A percentile compares a stretch with the other conserved stretches of the same genome.
Evolutionary conservation across 163 green algal species (phyloP).

Genomic region (Chlamydomonas reinhardtii): DNA sequence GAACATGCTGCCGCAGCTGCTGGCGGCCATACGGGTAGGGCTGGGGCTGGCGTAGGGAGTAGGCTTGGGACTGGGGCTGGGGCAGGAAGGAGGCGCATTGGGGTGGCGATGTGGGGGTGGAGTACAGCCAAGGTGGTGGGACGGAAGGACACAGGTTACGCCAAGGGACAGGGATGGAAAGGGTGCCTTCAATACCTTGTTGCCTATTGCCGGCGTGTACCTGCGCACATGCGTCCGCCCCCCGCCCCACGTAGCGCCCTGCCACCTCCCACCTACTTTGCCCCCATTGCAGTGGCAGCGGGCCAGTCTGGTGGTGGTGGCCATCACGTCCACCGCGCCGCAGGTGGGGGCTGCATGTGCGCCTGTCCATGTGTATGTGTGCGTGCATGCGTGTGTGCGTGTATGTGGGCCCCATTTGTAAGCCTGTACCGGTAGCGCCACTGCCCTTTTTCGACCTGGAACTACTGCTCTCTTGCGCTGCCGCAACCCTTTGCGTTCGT

Average conservation of each 20-base stretch:
- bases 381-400: too few species aligned
- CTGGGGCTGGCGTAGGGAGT: too few species aligned
- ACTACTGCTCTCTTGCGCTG: too few species aligned
- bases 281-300: conserved; percentile 13
- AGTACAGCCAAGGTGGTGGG: not conserved
- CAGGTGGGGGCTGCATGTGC: not conserved
- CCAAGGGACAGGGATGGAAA: not conserved
- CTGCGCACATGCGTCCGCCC: too few species aligned
- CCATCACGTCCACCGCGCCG: conserved; percentile 31
- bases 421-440: too few species aligned
- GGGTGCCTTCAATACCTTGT: not conserved
- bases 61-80: not conserved
- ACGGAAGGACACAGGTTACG: too few species aligned
- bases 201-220: too few species aligned
- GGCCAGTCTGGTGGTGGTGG: conserved; percentile 30
- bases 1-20: conserved; percentile 44
- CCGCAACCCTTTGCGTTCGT: too few species aligned
- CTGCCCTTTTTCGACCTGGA: too few species aligned
- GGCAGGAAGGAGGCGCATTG: not conserved
- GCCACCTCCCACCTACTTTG: not conserved
- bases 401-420: too few species aligned
- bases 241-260: too few species aligned
- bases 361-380: not conserved
- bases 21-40: conserved; percentile 30
- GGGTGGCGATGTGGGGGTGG: not conserved